These are phyloP conservation scores for Fusarium papillatum DNA, from an alignment of 2,329 filamentous ascomycete genomes.

Conservation along the genomic window DNA sequence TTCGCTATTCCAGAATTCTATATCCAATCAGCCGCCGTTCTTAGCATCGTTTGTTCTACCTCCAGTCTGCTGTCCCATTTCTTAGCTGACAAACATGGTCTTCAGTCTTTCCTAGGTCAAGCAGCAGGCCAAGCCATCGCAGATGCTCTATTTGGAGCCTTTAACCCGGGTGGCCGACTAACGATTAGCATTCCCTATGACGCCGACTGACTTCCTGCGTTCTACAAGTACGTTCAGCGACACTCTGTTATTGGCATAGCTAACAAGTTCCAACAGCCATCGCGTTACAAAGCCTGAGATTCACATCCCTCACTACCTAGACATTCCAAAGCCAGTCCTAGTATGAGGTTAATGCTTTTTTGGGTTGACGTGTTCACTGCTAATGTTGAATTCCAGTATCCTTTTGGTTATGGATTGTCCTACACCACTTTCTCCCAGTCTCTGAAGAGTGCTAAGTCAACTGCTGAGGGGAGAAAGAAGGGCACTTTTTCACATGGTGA, in stretches of 20 bases:
- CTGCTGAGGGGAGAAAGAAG: background rate
- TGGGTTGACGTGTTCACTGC: background rate
- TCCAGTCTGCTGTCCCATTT: too few species aligned
- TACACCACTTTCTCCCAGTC: background rate
- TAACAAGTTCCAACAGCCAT: background rate
- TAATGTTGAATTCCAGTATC: background rate
- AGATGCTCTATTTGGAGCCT: background rate
- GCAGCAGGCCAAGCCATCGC: background rate
- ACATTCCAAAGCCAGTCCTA: background rate
- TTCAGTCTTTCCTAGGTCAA: background rate
- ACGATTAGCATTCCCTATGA: background rate
- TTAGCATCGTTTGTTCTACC: background rate
- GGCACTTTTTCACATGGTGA: background rate
- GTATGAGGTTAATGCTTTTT: background rate
- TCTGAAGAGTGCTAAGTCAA: background rate
- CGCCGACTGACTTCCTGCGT: background rate
- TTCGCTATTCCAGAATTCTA: background rate
- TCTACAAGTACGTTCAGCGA: background rate
- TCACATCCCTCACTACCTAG: background rate
- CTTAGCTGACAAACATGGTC: background rate
- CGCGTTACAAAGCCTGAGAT: background rate
- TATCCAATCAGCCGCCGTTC: background rate
- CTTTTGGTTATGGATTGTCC: background rate
- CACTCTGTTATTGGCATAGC: background rate
- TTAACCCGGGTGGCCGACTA: background rate